Evolutionary conservation across 257 asterid genomes (phyloP), one percentile per base, ranked within the genome.

Genomic region (Salvia splendens): DNA sequence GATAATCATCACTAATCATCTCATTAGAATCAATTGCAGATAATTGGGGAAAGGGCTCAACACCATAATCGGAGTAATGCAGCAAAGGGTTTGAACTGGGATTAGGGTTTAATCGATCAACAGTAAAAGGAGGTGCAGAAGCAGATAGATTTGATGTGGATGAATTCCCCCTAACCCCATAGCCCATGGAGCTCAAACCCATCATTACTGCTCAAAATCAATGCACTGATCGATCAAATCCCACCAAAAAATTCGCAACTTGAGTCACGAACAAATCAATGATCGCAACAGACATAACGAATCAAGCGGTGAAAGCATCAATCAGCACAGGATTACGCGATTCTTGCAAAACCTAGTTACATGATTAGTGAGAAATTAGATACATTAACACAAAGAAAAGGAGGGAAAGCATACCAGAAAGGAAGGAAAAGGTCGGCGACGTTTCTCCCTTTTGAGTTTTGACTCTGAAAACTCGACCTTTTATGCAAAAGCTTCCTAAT

Each of bases 91-190:
- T 79, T 30, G 89, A 65, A 75, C 52, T 61, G 58, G 87, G 78
- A 28, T 82, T 90, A 52, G 86, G 81, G 79, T 78, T 81, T 72
- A 78, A 63, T 63, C 95, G 81, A 74, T 85, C 93, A 63, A 94
- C 92, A 71, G 96, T 91, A 77, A 94, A 94, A 0, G 99, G 98
- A n/a, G 96, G 96, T 14, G 99, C 99, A 74, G 80, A 66, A 71
- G 99, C 86, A 58, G 99, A 94, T 70, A 94, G 81, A 85, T 84
- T 88, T 3, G 96, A 77, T 2, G 93, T 74, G 8, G 89, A 77
- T 4, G 87, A 73, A 45, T 74, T 43, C 32, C 85, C 93, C 49
- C 95, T 94, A 12, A 56, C 70, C 65, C 82, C 82, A 68, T 35
- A 45, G 24, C 86, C 86, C 73, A 81, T 51, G 71, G 82, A 71